Conservation (phyloP, 345 rosid species). For the Aquilaria sinensis region DNA sequence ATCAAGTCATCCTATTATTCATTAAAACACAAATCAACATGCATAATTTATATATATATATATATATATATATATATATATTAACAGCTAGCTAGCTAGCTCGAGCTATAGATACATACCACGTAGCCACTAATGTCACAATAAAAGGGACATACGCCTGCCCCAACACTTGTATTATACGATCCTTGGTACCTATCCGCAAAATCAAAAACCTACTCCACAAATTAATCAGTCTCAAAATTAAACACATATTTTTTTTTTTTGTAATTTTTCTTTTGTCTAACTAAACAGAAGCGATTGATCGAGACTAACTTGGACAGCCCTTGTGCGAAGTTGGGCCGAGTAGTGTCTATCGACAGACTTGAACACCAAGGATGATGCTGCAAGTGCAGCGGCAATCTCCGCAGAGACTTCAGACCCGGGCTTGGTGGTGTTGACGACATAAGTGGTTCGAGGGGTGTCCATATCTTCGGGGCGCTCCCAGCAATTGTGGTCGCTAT, state of each 20-base stretch:
- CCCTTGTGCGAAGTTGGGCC: conserved; percentile 31
- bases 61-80: neutral
- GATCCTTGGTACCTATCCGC: conserved; percentile 58
- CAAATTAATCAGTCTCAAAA: neutral
- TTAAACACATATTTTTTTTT: neutral
- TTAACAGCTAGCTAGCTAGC: neutral
- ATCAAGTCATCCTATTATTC: conserved; percentile 65
- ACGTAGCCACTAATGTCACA: conserved; percentile 54
- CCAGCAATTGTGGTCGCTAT: conserved; percentile 67
- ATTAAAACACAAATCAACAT: neutral
- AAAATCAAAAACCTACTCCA: conserved; percentile 51
- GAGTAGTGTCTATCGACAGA: conserved; percentile 32
- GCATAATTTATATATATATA: neutral
- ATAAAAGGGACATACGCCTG: conserved; percentile 69
- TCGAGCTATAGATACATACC: conserved; percentile 17
- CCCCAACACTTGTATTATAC: conserved; percentile 34
- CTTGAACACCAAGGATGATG: conserved; percentile 65
- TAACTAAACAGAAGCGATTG: neutral
- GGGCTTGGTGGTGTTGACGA: conserved; percentile 36
- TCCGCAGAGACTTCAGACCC: conserved; percentile 83
- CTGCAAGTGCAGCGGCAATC: conserved; percentile 78
- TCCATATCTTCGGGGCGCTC: conserved; percentile 96
- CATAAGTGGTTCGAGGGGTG: conserved; percentile 68
- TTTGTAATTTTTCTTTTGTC: no score
- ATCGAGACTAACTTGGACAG: conserved; percentile 20